Percentiles rank a stretch among this genome's conserved stretches.
phyloP scores from a whole-genome alignment of 2,329 filamentous ascomycete genomes.

The Ophiostoma novo-ulmi region DNA sequence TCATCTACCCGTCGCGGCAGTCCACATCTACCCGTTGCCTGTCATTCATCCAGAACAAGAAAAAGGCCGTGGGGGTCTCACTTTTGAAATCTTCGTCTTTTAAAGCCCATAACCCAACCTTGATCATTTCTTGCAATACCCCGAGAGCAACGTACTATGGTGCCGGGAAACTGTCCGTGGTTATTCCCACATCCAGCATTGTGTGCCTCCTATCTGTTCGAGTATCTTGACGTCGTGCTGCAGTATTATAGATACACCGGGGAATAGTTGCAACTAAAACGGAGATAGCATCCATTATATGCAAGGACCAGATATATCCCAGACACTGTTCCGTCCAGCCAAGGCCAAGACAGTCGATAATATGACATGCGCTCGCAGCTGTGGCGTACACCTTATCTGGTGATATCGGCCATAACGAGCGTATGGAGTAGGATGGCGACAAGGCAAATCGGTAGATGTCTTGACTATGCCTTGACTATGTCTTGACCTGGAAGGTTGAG shows the following conservation, averaged over 20 bases:
- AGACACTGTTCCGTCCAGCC: too few relatives aligned
- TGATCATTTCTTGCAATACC: not conserved
- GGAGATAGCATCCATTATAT: not conserved
- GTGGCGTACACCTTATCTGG: conserved; percentile 3
- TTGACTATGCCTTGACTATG: not conserved
- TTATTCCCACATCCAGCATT: not conserved
- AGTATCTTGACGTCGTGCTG: not conserved
- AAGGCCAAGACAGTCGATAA: not conserved
- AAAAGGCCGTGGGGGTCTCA: not conserved
- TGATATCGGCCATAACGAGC: conserved; percentile 15
- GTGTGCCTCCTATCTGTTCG: not conserved
- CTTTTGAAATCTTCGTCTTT: too few relatives aligned
- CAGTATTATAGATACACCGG: not conserved
- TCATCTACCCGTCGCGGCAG: not conserved
- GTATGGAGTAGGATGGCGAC: conserved; percentile 15
- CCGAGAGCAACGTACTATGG: not conserved
- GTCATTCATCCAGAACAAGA: not conserved
- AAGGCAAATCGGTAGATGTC: not conserved
- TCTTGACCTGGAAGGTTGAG: not conserved
- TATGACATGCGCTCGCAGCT: not conserved
- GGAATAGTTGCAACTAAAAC: not conserved
- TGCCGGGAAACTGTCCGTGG: not conserved
- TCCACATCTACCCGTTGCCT: not conserved
- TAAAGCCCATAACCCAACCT: too few relatives aligned
- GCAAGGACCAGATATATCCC: not conserved